Percentiles rank a stretch among this genome's conserved stretches.
Conservation (phyloP, 805 yeast genomes). For the Candida wancherniae region DNA sequence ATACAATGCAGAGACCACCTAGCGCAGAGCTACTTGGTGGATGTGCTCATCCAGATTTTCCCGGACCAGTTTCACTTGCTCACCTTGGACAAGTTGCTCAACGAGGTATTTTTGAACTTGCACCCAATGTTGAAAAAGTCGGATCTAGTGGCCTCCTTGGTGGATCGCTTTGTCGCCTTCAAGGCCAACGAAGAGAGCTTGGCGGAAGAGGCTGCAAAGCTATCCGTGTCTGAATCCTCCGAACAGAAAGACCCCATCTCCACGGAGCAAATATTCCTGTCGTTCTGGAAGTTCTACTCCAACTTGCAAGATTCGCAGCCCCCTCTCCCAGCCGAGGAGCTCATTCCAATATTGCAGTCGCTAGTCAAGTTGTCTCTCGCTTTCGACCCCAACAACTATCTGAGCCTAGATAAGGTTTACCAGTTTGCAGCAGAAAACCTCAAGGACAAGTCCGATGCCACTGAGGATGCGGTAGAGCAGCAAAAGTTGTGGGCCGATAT, state of each 20-base stretch:
- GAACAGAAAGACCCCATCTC: conserved; percentile 1
- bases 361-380: conserved; percentile 58
- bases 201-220: conserved; percentile 17
- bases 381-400: conserved; percentile 59
- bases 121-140: conserved; percentile 68
- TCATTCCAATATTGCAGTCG: conserved; percentile 59
- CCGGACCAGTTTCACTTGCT: conserved; percentile 86
- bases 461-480: conserved; percentile 15
- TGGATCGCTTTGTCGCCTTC: conserved; percentile 63
- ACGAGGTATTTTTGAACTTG: conserved; percentile 56
- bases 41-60: conserved; percentile 88
- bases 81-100: conserved; percentile 63
- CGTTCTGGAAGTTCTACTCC: conserved; percentile 62
- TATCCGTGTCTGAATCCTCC: conserved; percentile 1
- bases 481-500: conserved; percentile 40
- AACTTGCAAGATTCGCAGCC: conserved; percentile 55
- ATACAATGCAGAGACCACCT: conserved; percentile 87
- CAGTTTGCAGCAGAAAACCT: conserved; percentile 47
- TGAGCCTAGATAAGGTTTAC: conserved; percentile 58
- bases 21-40: conserved; percentile 89
- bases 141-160: conserved; percentile 62
- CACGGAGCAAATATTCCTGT: conserved; percentile 45
- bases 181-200: conserved; percentile 22
- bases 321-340: conserved; percentile 62
- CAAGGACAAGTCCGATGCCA: conserved; percentile 9